A percentile compares a stretch with the other conserved stretches of the same genome.
Conservation (phyloP, 164 flowering plant species). For the Echeveria elegans region DNA sequence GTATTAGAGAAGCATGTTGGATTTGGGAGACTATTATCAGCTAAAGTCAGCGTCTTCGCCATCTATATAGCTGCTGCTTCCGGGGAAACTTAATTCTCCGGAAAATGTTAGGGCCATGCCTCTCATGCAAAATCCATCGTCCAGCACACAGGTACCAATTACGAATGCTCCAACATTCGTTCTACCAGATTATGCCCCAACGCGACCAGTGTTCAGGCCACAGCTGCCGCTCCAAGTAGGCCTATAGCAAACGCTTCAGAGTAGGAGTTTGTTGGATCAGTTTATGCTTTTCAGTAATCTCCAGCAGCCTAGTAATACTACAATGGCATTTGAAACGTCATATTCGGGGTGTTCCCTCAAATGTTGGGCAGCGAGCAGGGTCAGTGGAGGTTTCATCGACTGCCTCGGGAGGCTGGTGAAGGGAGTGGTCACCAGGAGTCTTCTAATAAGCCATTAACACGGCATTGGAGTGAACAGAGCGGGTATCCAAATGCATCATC, state of each 20-base stretch:
- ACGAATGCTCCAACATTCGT: background rate
- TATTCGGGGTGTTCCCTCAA: background rate
- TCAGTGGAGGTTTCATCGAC: background rate
- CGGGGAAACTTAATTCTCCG: conserved; percentile 7
- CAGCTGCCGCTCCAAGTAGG: background rate
- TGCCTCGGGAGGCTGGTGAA: background rate
- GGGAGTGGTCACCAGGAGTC: background rate
- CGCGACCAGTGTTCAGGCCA: background rate
- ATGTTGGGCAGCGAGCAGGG: background rate
- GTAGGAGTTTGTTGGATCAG: conserved; percentile 8
- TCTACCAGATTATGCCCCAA: background rate
- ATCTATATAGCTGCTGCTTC: no score
- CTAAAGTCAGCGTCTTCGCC: no score
- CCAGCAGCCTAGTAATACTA: background rate
- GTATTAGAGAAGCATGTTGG: background rate
- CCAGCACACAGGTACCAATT: background rate
- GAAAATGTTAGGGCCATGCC: conserved; percentile 6
- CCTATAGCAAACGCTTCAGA: background rate
- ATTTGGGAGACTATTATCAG: no score
- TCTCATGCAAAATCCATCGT: background rate
- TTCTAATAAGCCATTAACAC: background rate
- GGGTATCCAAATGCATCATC: conserved; percentile 1
- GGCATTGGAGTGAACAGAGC: background rate
- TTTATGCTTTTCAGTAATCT: background rate
- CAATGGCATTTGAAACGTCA: background rate